These are phyloP conservation scores for Cyberlindnera petersonii DNA, from an alignment of 805 yeast genomes.

Conservation along the genomic window DNA sequence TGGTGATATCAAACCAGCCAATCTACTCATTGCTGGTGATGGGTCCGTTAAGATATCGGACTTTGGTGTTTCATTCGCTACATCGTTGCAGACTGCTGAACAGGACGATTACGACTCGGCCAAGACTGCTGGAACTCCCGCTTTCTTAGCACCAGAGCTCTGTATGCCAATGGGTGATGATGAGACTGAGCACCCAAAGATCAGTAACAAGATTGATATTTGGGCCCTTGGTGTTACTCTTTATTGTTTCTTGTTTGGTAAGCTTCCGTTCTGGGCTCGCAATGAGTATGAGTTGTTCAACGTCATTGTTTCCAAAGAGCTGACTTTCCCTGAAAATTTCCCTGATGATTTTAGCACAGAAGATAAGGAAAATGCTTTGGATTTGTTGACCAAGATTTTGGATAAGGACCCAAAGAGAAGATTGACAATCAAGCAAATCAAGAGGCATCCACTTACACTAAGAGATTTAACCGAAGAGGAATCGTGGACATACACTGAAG, in stretches of 20 bases:
- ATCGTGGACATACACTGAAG: slow-evolving; percentile 20
- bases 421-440: slow-evolving; percentile 66
- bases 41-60: slow-evolving; percentile 88
- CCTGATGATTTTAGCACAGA: slow-evolving; percentile 34
- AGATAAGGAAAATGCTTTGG: slow-evolving; percentile 44
- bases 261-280: slow-evolving; percentile 83
- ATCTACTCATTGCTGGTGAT: slow-evolving; percentile 65
- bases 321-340: slow-evolving; percentile 58
- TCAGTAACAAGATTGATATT: slow-evolving; percentile 85
- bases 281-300: slow-evolving; percentile 83
- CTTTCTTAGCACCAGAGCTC: slow-evolving; percentile 92
- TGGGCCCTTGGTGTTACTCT: slow-evolving; percentile 96
- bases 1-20: slow-evolving; percentile 95
- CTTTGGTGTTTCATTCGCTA: slow-evolving; percentile 89
- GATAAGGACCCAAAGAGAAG: slow-evolving; percentile 68
- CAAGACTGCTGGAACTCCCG: slow-evolving; percentile 97
- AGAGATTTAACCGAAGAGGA: slow-evolving; percentile 36
- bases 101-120: slow-evolving; percentile 79
- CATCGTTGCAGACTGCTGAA: slow-evolving; percentile 36
- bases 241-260: slow-evolving; percentile 83
- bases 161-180: slow-evolving; percentile 49
- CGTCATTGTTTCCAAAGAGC: slow-evolving; percentile 61
- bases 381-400: slow-evolving; percentile 57
- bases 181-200: slow-evolving; percentile 38
- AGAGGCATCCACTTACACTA: slow-evolving; percentile 66